These are phyloP conservation scores for Calycina herbarum DNA, from an alignment of 2,329 filamentous ascomycete genomes.

Conservation along the genomic window DNA sequence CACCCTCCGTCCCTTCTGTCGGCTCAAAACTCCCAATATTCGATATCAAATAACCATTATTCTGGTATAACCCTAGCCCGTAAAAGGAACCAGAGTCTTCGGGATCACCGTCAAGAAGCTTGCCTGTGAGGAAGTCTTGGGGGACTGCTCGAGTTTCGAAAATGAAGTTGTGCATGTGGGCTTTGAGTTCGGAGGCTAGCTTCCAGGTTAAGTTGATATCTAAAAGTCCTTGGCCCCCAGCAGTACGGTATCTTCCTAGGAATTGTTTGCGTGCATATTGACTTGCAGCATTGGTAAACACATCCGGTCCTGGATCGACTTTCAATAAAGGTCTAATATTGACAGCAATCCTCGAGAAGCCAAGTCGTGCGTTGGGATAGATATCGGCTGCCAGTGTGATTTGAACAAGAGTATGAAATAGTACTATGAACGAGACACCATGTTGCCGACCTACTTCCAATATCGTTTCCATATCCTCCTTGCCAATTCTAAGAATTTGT, in stretches of 20 bases:
- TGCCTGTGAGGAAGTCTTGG: constrained; percentile 15
- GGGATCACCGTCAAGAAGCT: constrained; percentile 22
- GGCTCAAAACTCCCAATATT: constrained; percentile 23
- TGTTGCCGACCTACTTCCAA: constrained; percentile 18
- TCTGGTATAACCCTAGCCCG: constrained; percentile 17
- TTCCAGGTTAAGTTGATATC: constrained; percentile 13
- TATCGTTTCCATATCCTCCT: constrained; percentile 12
- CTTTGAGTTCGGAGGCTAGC: constrained; percentile 20
- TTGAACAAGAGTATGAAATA: constrained; percentile 23
- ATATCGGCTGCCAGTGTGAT: constrained; percentile 21
- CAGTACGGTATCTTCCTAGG: constrained; percentile 17
- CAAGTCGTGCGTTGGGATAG: constrained; percentile 18
- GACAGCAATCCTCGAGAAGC: constrained; percentile 19
- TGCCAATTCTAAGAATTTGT: constrained; percentile 15
- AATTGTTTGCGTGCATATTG: constrained; percentile 16
- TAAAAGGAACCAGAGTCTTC: constrained; percentile 21
- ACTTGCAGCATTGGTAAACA: constrained; percentile 19
- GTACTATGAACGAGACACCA: constrained; percentile 21
- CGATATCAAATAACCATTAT: constrained; percentile 21
- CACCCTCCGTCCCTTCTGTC: constrained; percentile 14
- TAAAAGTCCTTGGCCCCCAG: background rate
- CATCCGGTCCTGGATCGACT: constrained; percentile 11
- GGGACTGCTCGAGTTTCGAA: constrained; percentile 13
- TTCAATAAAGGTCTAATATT: constrained; percentile 19
- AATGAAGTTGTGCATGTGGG: constrained; percentile 15